Conservation (phyloP, 331 rosid species). For the Phaseolus coccineus region DNA sequence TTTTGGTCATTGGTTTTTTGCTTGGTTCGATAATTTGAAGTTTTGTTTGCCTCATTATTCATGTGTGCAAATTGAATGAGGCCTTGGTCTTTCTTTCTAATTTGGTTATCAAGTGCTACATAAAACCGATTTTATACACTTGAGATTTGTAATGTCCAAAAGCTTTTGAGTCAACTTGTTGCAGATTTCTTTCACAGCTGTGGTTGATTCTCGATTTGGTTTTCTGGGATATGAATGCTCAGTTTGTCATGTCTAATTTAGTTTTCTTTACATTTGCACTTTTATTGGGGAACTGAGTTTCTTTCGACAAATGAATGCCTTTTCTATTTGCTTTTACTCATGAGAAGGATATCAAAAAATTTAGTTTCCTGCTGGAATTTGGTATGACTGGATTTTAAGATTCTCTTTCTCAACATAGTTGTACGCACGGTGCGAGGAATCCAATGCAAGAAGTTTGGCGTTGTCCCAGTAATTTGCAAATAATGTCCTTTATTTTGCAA, state of each 20-base stretch:
- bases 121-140: slow-evolving; percentile 22
- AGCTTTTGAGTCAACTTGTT: slow-evolving; percentile 32
- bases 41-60: slow-evolving; percentile 23
- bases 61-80: slow-evolving; percentile 20
- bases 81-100: slow-evolving; percentile 35
- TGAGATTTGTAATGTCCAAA: slow-evolving; percentile 13
- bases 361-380: slow-evolving; percentile 29
- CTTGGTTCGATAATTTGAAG: slow-evolving; percentile 11
- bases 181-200: slow-evolving; percentile 21
- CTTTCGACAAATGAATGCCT: neutral
- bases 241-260: slow-evolving; percentile 32
- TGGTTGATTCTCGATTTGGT: slow-evolving; percentile 35
- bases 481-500: slow-evolving; percentile 32
- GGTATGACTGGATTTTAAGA: slow-evolving; percentile 7
- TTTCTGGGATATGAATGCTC: slow-evolving; percentile 36
- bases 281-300: slow-evolving; percentile 13
- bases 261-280: slow-evolving; percentile 28
- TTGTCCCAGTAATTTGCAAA: neutral
- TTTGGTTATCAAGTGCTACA: slow-evolving; percentile 23
- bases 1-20: slow-evolving; percentile 33
- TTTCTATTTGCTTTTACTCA: slow-evolving; percentile 8
- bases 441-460: neutral
- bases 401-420: slow-evolving; percentile 23
- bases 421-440: slow-evolving; percentile 28
- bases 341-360: slow-evolving; percentile 2